Percentiles rank a stretch among this genome's conserved stretches.
Evolutionary conservation across 2,329 filamentous ascomycete genomes (phyloP).

Genomic region (Atkinsonella texensis): DNA sequence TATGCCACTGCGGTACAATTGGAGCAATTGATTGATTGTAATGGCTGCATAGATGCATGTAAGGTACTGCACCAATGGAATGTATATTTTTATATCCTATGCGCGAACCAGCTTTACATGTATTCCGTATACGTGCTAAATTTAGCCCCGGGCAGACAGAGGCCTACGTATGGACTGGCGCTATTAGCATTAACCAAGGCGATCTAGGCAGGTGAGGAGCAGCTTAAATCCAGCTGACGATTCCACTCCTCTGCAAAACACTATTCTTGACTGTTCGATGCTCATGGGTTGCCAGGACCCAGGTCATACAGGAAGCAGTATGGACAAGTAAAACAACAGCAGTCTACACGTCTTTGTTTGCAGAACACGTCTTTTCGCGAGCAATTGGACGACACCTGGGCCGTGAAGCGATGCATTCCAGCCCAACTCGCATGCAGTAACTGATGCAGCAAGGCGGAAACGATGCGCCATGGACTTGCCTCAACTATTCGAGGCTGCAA

Average conservation of each 20-base stretch:
- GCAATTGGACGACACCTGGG: background rate
- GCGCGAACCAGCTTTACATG: too few species aligned
- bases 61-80: background rate
- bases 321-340: background rate
- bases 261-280: background rate
- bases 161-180: slow-evolving; percentile 4
- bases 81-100: background rate
- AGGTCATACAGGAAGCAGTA: background rate
- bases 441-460: background rate
- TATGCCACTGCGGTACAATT: too few species aligned
- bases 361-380: background rate
- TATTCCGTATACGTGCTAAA: too few species aligned
- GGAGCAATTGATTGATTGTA: too few species aligned
- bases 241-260: background rate
- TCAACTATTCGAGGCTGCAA: slow-evolving; percentile 1
- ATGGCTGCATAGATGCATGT: too few species aligned
- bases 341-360: slow-evolving; percentile 2
- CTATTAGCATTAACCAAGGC: slow-evolving; percentile 6
- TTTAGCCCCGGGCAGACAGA: background rate
- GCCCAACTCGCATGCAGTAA: background rate
- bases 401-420: background rate
- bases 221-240: background rate
- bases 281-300: background rate
- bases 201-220: background rate
- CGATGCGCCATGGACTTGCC: background rate